These are phyloP conservation scores for Gynandropsis gynandra DNA, from an alignment of 345 rosid genomes.

Conservation along the genomic window DNA sequence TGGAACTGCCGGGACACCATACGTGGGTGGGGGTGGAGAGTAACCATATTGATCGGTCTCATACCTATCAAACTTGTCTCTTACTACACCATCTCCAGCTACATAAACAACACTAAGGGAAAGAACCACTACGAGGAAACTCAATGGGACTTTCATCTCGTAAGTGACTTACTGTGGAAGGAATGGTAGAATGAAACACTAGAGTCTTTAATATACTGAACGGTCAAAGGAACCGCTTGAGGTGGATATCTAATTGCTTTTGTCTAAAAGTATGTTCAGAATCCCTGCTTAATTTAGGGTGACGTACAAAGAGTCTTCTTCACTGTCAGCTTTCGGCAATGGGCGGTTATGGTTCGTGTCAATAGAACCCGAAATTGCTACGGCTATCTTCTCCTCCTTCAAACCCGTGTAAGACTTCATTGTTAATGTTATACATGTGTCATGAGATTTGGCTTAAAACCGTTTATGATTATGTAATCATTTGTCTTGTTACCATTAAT, in stretches of 20 bases:
- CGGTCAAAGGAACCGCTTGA: no score
- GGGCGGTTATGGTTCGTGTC: constrained; percentile 28
- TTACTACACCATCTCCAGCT: constrained; percentile 13
- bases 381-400: constrained; percentile 9
- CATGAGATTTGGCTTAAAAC: constrained; percentile 7
- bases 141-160: constrained; percentile 24
- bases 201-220: no score
- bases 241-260: not conserved
- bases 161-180: constrained; percentile 3
- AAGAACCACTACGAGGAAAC: constrained; percentile 18
- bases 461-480: constrained; percentile 13
- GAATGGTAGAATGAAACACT: not conserved
- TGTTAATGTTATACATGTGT: constrained; percentile 20
- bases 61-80: constrained; percentile 3
- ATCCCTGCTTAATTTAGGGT: constrained; percentile 13
- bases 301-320: constrained; percentile 5
- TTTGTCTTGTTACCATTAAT: constrained; percentile 14
- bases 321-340: not conserved
- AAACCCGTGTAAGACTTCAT: constrained; percentile 12
- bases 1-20: no score
- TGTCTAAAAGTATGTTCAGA: not conserved
- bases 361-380: constrained; percentile 14
- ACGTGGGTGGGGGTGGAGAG: constrained; percentile 21
- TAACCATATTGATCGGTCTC: constrained; percentile 12
- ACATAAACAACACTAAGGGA: constrained; percentile 15